Evolutionary conservation across 257 asterid species (phyloP), one percentile per base, ranked within the genome.

Genomic region (Lycium barbarum): DNA sequence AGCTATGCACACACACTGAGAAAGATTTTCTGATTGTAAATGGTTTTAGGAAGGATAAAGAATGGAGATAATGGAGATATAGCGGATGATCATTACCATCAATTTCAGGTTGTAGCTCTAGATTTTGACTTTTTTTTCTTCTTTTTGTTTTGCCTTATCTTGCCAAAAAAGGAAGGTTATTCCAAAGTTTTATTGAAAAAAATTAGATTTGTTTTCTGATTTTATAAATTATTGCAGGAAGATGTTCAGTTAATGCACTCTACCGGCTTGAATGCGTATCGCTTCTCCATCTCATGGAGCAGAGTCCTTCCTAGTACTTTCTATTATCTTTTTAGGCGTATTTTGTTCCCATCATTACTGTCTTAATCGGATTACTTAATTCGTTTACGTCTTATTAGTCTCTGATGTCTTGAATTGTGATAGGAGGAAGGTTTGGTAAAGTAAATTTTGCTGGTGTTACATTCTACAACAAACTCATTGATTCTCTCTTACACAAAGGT

Each of bases 241-340:
- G 98, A 95, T 71, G 91, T 94, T 85, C 94, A 91, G 88, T 83
- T 90, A 79, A 81, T 94, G 86, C 89, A 90, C 65, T 90, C 93
- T 47, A 93, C 91, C 40, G 97, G 97, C n/a, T 89, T 92, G 79
- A 83, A 88, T 84, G 88, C 96, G 54, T 95, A 94, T 81, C 93
- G 97, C 17, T 84, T 95, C 78, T 95, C 99, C 35, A 94, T 95
- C 89, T 95, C 98, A 4, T 94, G 98, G 98, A 87, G 93, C 81
- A 90, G 98, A 90, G 58, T 95, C 87, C 92, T 95, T 81, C 98
- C 98, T 11, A 89, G 98, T 95, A 90, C 40, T 82, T 61, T 12
- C 14, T 62, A 1, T 68, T 59, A 2, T 78, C 83, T 17, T 12
- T 9, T 43, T 51, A 14, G 6, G 33, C 22, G 11, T 3, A n/a